phyloP scores from a whole-genome alignment of 1,284 basidiomycete species.

The Cryptococcus sp. region DNA sequence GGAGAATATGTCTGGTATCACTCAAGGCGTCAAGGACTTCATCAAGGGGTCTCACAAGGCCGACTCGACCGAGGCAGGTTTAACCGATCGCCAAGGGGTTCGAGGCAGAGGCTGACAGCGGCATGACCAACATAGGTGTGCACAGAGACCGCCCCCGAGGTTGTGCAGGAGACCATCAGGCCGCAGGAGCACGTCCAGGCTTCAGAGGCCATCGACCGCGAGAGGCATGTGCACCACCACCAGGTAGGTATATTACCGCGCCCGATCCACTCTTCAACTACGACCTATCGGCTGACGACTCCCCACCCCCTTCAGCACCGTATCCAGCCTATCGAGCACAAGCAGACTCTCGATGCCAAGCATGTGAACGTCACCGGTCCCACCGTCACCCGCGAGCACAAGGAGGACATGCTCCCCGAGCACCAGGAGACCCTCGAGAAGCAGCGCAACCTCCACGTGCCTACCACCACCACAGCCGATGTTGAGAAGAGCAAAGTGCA shows the following conservation, averaged over 20 bases:
- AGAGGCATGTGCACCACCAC: slow-evolving; percentile 47
- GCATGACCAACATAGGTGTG: slow-evolving; percentile 37
- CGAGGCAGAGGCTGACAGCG: background rate
- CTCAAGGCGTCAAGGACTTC: slow-evolving; percentile 36
- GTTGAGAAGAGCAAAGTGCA: slow-evolving; percentile 29
- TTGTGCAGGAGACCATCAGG: slow-evolving; percentile 43
- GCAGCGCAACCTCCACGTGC: slow-evolving; percentile 34
- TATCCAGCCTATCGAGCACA: slow-evolving; percentile 45
- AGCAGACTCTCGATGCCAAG: slow-evolving; percentile 37
- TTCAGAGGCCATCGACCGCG: slow-evolving; percentile 46
- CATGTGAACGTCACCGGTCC: slow-evolving; percentile 36
- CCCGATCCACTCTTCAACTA: too few relatives aligned
- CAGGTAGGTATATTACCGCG: slow-evolving; percentile 32
- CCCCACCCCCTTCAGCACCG: slow-evolving; percentile 34
- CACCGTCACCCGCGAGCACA: slow-evolving; percentile 39
- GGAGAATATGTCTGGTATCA: slow-evolving; percentile 30
- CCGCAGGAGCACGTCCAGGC: slow-evolving; percentile 40
- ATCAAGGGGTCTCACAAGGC: slow-evolving; percentile 29
- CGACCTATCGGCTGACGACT: slow-evolving; percentile 8
- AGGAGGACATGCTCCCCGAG: slow-evolving; percentile 48
- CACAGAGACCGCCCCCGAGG: slow-evolving; percentile 44
- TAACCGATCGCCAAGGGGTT: background rate
- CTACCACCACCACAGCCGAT: slow-evolving; percentile 26
- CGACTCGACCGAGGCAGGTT: slow-evolving; percentile 41
- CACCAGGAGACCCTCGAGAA: slow-evolving; percentile 46